A percentile compares a stretch with the other conserved stretches of the same genome.
Evolutionary conservation across 805 yeast species (phyloP).

Genomic region (Barnettozyma wickerhamii): DNA sequence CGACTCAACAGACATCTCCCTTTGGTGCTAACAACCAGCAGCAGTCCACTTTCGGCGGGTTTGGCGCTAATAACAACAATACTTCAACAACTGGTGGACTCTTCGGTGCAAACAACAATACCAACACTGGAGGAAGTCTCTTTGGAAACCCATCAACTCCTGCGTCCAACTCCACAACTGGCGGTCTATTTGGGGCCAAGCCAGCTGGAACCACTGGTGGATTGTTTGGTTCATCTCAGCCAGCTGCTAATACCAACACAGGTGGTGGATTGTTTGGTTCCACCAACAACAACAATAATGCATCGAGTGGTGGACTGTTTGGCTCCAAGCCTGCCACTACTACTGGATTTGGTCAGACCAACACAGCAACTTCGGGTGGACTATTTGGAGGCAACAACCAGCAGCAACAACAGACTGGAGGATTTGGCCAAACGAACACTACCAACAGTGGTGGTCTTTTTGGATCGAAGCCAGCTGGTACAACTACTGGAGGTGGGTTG

Average conservation of each 20-base stretch:
- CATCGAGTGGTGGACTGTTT: constrained; percentile 35
- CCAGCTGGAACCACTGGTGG: constrained; percentile 17
- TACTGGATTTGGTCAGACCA: constrained; percentile 16
- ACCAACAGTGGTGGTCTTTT: constrained; percentile 36
- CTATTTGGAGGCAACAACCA: constrained; percentile 22
- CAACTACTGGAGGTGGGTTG: constrained; percentile 34
- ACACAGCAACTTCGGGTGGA: constrained; percentile 20
- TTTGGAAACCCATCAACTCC: constrained; percentile 33
- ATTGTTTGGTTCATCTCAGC: constrained; percentile 12
- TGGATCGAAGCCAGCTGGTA: constrained; percentile 34
- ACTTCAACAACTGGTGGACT: constrained; percentile 32
- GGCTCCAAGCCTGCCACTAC: constrained; percentile 29
- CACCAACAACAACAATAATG: constrained; percentile 17
- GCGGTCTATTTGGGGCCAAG: constrained; percentile 27
- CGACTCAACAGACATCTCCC: constrained; percentile 24
- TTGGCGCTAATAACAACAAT: constrained; percentile 18
- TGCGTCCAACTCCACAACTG: constrained; percentile 17
- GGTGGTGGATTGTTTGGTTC: constrained; percentile 39
- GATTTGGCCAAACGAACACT: constrained; percentile 32
- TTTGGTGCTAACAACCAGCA: constrained; percentile 37
- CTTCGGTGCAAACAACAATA: constrained; percentile 31
- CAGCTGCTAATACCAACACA: constrained; percentile 8
- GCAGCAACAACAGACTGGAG: constrained; percentile 29
- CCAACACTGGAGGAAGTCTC: constrained; percentile 30
- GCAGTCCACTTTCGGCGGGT: constrained; percentile 15